Conservation (phyloP, 805 yeast genomes). For the Nakazawaea wyomingensis region DNA sequence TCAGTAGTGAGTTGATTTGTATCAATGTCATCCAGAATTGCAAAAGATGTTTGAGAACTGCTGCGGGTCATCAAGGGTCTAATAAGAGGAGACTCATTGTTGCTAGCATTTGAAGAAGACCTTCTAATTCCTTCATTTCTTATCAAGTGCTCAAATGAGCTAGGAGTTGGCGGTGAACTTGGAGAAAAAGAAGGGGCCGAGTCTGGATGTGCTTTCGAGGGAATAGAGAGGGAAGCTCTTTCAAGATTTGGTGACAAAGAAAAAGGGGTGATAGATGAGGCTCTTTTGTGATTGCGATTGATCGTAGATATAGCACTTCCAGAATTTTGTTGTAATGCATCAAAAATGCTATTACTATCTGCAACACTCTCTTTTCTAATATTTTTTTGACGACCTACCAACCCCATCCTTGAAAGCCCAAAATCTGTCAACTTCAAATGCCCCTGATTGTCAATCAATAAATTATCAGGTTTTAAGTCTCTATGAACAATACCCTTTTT, state of each 20-base stretch:
- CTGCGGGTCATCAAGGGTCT: constrained; percentile 44
- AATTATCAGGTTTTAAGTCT: constrained; percentile 92
- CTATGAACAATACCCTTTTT: constrained; percentile 86
- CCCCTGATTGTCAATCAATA: constrained; percentile 79
- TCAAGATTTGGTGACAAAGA: constrained; percentile 37
- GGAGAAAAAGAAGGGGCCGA: constrained; percentile 13
- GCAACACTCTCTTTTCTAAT: constrained; percentile 37
- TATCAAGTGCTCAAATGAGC: constrained; percentile 23
- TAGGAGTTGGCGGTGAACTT: constrained; percentile 18
- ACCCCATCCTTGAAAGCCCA: constrained; percentile 87
- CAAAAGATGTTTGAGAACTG: constrained; percentile 54
- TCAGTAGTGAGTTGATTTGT: constrained; percentile 16
- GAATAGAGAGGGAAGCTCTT: constrained; percentile 7
- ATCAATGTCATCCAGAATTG: constrained; percentile 45
- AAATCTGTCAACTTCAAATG: constrained; percentile 93
- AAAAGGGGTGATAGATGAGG: constrained; percentile 39
- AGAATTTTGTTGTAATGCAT: constrained; percentile 4
- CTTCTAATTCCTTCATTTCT: constrained; percentile 16
- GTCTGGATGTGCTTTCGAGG: constrained; percentile 1
- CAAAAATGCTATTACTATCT: constrained; percentile 19
- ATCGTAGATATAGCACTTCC: background rate
- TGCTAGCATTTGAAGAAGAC: constrained; percentile 32
- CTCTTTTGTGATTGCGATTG: constrained; percentile 23
- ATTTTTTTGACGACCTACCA: constrained; percentile 69
- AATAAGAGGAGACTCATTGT: constrained; percentile 42